These are phyloP conservation scores for Phytophthora crassamura DNA, from an alignment of 352 stramenopile species.

Conservation along the genomic window DNA sequence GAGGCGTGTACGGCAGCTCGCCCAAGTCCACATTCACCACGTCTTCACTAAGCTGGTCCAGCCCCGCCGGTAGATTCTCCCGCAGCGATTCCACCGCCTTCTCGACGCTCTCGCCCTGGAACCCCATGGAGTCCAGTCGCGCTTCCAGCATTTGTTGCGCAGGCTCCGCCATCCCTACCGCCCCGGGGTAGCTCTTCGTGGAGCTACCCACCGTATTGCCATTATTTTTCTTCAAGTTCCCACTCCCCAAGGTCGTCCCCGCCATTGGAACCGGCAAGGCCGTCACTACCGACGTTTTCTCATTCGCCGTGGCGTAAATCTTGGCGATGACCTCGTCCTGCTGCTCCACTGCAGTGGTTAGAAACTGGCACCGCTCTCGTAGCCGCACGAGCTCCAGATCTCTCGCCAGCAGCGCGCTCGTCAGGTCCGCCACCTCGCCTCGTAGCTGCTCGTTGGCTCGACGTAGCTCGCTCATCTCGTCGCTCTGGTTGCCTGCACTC, in stretches of 20 bases:
- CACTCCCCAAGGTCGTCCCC: background rate
- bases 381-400: slow-evolving; percentile 79
- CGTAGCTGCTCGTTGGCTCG: slow-evolving; percentile 60
- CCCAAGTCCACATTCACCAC: slow-evolving; percentile 56
- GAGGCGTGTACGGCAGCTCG: slow-evolving; percentile 48
- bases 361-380: slow-evolving; percentile 67
- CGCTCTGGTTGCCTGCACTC: slow-evolving; percentile 12
- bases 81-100: slow-evolving; percentile 48
- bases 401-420: slow-evolving; percentile 67
- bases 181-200: slow-evolving; percentile 38
- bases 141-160: slow-evolving; percentile 51
- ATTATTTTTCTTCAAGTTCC: slow-evolving; percentile 10
- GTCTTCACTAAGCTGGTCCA: slow-evolving; percentile 25
- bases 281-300: slow-evolving; percentile 8
- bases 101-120: slow-evolving; percentile 40
- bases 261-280: slow-evolving; percentile 2
- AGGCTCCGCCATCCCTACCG: slow-evolving; percentile 40
- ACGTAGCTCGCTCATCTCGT: slow-evolving; percentile 34
- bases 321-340: slow-evolving; percentile 83
- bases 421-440: slow-evolving; percentile 66
- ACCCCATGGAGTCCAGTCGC: slow-evolving; percentile 61
- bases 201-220: slow-evolving; percentile 19
- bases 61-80: slow-evolving; percentile 27
- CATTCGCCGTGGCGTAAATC: slow-evolving; percentile 62
- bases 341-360: slow-evolving; percentile 69